Percentiles rank a stretch among this genome's conserved stretches.
phyloP scores from a whole-genome alignment of 352 stramenopile species.

The Thalassiosira livingstoniorum region DNA sequence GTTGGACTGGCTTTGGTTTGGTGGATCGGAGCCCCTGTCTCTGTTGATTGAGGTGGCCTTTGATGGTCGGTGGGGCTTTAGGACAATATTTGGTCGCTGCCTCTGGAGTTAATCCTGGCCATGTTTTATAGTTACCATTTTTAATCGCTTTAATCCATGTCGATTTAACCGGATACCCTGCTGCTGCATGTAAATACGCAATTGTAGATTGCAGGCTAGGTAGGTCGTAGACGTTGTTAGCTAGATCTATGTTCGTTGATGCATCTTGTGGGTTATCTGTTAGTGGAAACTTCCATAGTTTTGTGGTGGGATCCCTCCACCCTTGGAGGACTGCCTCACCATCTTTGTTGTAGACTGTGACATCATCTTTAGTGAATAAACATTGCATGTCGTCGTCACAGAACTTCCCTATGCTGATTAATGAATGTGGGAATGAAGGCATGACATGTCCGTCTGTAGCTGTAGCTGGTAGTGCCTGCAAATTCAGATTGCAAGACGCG shows the following conservation, averaged over 20 bases:
- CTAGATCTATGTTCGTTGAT: neutral
- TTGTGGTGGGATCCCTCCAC: neutral
- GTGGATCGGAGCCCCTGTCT: constrained; percentile 15
- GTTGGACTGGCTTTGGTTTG: neutral
- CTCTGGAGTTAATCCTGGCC: neutral
- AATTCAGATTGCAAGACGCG: too few species aligned
- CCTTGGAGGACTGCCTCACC: neutral
- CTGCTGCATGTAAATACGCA: neutral
- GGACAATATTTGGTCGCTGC: neutral
- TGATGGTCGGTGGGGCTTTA: neutral
- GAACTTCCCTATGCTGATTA: neutral
- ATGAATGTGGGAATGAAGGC: neutral
- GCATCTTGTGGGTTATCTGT: too few species aligned
- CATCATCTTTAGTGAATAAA: neutral
- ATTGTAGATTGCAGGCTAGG: neutral
- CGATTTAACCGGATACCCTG: constrained; percentile 2
- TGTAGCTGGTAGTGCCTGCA: neutral
- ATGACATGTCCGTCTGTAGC: neutral
- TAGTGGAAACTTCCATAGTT: neutral
- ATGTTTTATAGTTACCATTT: neutral
- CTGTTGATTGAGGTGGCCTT: constrained; percentile 1
- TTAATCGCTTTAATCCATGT: neutral
- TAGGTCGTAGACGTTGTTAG: constrained; percentile 9
- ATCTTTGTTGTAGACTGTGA: neutral
- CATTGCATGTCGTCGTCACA: neutral